Percentiles rank a stretch among this genome's conserved stretches.
Conservation (phyloP, 345 rosid species). For the Salix udensis region DNA sequence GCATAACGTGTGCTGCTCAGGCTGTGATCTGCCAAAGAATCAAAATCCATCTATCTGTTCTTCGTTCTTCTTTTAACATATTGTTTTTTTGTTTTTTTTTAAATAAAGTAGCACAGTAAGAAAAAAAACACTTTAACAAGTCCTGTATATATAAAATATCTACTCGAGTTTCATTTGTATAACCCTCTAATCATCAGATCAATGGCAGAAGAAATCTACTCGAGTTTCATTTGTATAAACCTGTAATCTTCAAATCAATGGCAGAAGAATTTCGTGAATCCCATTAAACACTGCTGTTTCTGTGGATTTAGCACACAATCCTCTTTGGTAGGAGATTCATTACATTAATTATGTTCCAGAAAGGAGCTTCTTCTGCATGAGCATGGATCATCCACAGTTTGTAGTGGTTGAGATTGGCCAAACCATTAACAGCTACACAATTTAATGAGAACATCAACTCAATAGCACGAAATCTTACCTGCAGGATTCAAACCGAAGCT, state of each 20-base stretch:
- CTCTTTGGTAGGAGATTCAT: too few relatives aligned
- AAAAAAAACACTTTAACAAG: too few relatives aligned
- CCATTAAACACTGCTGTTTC: too few relatives aligned
- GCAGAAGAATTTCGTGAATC: not conserved
- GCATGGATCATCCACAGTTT: not conserved
- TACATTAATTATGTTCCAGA: too few relatives aligned
- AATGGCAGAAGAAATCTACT: not conserved
- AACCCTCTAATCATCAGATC: not conserved
- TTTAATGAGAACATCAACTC: not conserved
- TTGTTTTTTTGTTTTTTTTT: too few relatives aligned
- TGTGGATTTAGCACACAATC: too few relatives aligned
- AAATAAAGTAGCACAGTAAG: too few relatives aligned
- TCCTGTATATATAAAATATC: too few relatives aligned
- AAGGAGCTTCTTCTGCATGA: not conserved
- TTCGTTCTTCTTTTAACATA: too few relatives aligned
- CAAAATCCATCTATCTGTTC: too few relatives aligned
- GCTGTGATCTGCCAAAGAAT: not conserved
- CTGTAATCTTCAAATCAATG: not conserved
- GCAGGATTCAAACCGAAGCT: not conserved
- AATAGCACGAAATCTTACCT: not conserved
- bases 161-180: too few relatives aligned
- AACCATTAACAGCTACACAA: not conserved
- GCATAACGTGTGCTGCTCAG: not conserved
- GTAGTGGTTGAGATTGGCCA: not conserved
- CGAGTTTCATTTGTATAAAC: too few relatives aligned